phyloP scores from a whole-genome alignment of 768 basidiomycete species.

The Coprinellus aureogranulatus region DNA sequence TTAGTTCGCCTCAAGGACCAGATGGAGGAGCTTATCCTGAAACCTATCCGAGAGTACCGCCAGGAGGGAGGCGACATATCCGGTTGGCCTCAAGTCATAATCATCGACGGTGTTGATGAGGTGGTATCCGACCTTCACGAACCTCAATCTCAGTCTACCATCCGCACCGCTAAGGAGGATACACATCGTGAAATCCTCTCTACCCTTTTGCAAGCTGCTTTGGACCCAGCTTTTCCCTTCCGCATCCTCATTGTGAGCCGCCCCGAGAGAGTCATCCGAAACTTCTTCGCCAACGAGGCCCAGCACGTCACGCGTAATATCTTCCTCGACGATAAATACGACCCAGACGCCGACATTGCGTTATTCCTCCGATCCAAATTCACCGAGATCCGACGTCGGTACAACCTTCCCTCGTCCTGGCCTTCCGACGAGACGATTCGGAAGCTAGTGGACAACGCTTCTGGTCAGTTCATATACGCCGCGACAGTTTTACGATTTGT shows the following conservation, averaged over 20 bases:
- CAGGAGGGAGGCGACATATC: background rate
- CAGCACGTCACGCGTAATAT: background rate
- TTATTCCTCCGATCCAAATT: background rate
- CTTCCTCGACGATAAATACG: slow-evolving; percentile 6
- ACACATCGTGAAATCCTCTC: slow-evolving; percentile 2
- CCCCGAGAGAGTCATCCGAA: no score
- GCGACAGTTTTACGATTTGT: slow-evolving; percentile 10
- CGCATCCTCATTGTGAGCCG: no score
- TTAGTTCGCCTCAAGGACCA: background rate
- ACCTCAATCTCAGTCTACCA: no score
- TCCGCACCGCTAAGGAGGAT: background rate
- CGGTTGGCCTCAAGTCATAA: background rate
- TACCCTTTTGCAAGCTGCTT: background rate
- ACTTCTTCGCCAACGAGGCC: slow-evolving; percentile 8
- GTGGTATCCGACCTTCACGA: background rate
- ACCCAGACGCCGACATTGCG: slow-evolving; percentile 4
- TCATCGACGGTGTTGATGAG: slow-evolving; percentile 14
- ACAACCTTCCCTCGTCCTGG: slow-evolving; percentile 6
- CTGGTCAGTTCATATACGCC: slow-evolving; percentile 17
- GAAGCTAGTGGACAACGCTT: background rate
- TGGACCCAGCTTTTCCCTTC: background rate
- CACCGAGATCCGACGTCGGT: background rate
- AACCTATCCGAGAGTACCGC: background rate
- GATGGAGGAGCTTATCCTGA: background rate
- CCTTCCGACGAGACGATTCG: background rate